Evolutionary conservation across 2,329 filamentous ascomycete species (phyloP).

Genomic region (Trichoderma hamatum): DNA sequence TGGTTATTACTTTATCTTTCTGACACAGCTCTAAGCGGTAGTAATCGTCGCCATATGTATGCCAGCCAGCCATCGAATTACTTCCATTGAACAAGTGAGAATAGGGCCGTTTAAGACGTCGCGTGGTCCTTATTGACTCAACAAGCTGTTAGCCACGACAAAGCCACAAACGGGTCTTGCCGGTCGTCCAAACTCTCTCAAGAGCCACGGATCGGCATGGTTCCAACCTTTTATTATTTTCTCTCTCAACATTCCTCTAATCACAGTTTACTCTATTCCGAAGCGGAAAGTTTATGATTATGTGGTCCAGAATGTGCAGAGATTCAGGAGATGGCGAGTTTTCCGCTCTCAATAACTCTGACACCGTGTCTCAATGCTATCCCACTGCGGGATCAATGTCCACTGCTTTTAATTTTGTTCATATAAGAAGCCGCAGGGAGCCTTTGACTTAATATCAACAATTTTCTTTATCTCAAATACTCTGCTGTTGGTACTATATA

Average conservation of each 20-base stretch:
- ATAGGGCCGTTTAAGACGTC: neutral
- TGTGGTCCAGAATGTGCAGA: neutral
- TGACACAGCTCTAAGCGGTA: neutral
- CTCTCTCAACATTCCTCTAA: neutral
- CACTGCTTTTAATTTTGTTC: neutral
- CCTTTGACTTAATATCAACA: neutral
- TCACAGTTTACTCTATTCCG: neutral
- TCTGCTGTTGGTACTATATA: neutral
- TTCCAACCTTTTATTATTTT: constrained; percentile 2
- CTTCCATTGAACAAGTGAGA: no score
- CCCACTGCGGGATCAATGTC: neutral
- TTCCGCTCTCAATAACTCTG: neutral
- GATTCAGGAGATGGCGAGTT: neutral
- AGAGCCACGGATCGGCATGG: constrained; percentile 11
- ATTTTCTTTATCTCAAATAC: neutral
- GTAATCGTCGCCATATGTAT: neutral
- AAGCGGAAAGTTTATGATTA: neutral
- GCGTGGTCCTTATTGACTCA: neutral
- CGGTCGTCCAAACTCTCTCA: neutral
- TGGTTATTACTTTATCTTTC: neutral
- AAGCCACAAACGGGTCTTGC: neutral
- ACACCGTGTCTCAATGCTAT: neutral
- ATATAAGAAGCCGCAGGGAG: constrained; percentile 11
- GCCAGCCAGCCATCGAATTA: neutral
- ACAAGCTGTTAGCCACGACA: neutral